Evolutionary conservation across 768 basidiomycete species (phyloP), one percentile per base, ranked within the genome.

Genomic region (Leccinum aurantiacum): DNA sequence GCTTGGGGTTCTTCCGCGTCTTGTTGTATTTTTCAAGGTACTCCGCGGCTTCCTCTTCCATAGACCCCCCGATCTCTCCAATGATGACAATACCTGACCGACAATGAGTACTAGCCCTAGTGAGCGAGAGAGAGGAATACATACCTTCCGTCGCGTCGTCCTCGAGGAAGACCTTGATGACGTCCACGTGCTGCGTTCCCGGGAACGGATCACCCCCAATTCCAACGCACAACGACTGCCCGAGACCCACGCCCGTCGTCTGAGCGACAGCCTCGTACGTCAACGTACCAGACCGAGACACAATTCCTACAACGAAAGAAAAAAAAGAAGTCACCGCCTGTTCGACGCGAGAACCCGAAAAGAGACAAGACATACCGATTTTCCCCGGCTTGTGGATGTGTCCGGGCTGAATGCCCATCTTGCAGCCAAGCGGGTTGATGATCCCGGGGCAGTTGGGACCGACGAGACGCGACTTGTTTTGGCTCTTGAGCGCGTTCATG

Each of bases 21-120:
- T 93, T 91, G 82, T 99, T 99, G 80, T 91, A 89, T 75, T 84
- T 82, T 73, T 91, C 90, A 57, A 99, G 80, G 77, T 96, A 98
- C 67, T 95, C 97, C 6, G 97, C 97, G 7, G 97, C 97, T 64
- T 98, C 96, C 75, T 99, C 97, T 78, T 99, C 97, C 96, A 98
- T 97, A 8, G 93, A 90, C 22, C 97, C 97, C 63, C 97, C 97
- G 67, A 99, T 99, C 79, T 99, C 97, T 61, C 97, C 97, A 67
- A 99, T 99, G 63, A 98, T 80, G 63, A 99, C 96, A 65, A 99
- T 95, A 67, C 95, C 92, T 93, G 46, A 13, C 50, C 19, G 25
- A 38, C 35, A 38, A 60, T 65, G 38, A 69, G 59, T 44, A 54
- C 27, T 48, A 24, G 24, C 15, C 17, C 29, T 22, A 6, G 8